Evolutionary conservation across 2,329 filamentous ascomycete species (phyloP).

Genomic region (Dactylellina cionopaga): DNA sequence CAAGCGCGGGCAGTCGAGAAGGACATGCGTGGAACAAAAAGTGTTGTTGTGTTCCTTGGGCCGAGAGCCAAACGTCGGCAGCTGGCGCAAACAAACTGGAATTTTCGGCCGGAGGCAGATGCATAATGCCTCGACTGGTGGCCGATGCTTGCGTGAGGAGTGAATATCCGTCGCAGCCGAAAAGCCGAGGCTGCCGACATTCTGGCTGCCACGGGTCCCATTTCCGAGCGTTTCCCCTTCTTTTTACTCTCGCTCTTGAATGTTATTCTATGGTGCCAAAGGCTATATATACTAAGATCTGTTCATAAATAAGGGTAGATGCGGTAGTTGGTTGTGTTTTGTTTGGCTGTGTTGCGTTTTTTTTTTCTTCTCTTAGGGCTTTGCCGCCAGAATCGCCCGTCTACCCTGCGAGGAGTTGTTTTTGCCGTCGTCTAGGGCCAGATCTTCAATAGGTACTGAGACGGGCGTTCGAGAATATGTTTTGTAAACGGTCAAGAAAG

Average conservation of each 20-base stretch:
- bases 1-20: conserved; percentile 22
- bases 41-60: conserved; percentile 26
- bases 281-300: no score
- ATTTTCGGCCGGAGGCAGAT: no score
- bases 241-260: not conserved
- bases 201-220: conserved; percentile 25
- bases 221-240: not conserved
- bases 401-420: no score
- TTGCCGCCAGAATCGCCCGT: not conserved
- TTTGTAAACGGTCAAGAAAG: not conserved
- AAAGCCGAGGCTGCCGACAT: conserved; percentile 18
- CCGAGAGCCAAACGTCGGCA: conserved; percentile 22
- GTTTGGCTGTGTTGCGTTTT: no score
- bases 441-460: no score
- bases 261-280: not conserved
- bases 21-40: not conserved
- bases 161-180: conserved; percentile 3
- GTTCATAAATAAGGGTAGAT: no score
- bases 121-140: no score
- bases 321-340: no score
- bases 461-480: no score
- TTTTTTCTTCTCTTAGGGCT: not conserved
- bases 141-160: not conserved
- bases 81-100: conserved; percentile 12
- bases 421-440: no score